phyloP scores from a whole-genome alignment of 768 basidiomycete genomes.

The Gyrodon lividus region DNA sequence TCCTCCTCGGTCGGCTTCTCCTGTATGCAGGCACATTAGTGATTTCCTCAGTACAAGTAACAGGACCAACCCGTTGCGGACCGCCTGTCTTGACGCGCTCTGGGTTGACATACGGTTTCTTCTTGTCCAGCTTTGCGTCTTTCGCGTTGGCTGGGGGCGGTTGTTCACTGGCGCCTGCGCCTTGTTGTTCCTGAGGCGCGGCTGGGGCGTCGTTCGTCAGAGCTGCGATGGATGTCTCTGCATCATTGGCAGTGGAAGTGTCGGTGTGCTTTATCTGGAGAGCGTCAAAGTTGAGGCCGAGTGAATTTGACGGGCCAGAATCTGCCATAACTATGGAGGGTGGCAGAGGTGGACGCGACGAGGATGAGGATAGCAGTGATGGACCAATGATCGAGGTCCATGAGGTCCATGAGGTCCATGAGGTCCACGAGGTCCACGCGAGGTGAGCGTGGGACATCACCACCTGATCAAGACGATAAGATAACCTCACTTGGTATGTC shows the following conservation, averaged over 20 bases:
- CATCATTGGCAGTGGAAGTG: conserved; percentile 5
- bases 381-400: not conserved
- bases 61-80: conserved; percentile 53
- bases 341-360: not conserved
- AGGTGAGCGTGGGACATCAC: conserved; percentile 8
- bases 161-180: not conserved
- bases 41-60: not conserved
- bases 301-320: conserved; percentile 52
- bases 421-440: conserved; percentile 3
- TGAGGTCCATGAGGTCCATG: not conserved
- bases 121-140: conserved; percentile 45
- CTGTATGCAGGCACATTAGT: conserved; percentile 35
- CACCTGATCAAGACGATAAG: conserved; percentile 11
- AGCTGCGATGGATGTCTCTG: conserved; percentile 12
- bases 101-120: conserved; percentile 75
- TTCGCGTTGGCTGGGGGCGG: conserved; percentile 9
- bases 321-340: conserved; percentile 36
- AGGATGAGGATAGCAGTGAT: not conserved
- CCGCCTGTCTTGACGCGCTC: conserved; percentile 87
- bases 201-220: conserved; percentile 1
- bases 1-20: conserved; percentile 70
- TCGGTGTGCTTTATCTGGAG: conserved; percentile 37
- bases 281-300: conserved; percentile 68
- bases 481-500: conserved; percentile 7
- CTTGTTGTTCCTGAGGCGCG: not conserved